Evolutionary conservation across 169 alveolate species (phyloP), one percentile per base, ranked within the genome.

Genomic region (Babesia gibsoni): DNA sequence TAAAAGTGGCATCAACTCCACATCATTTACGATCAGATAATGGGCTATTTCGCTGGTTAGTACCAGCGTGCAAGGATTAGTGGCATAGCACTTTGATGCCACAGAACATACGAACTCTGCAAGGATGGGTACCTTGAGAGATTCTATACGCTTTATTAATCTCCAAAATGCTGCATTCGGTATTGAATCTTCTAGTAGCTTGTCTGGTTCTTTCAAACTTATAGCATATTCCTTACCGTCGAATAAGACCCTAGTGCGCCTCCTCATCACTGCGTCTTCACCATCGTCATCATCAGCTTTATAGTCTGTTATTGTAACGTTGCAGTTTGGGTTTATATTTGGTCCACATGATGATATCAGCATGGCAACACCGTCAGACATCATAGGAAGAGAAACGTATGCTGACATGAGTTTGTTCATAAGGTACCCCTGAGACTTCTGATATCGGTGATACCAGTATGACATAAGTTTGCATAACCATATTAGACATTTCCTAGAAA

Each of bases 361-460:
- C 20, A 77, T 29, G 3, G 82, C 54, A 3, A 56, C 74, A 12
- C 82, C 86, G 37, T 54, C 59, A 3, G 74, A 48, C 72, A 77
- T 66, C 30, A 20, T 18, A 6, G 86, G 86, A 35, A 77, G 16
- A 1, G 75, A 32, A 14, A 49, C 43, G 23, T 42, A 53, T 20
- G 46, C 16, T 7, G 45, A 56, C 82, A 77, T 77, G 41, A 77
- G 49, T n/a, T 67, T 30, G 74, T 77, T 77, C 61, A 77, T 46
- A 9, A 77, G 46, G 52, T 77, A 67, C 32, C 72, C 72, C 18
- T 73, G 61, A 10, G 86, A 77, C 53, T 36, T 43, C 52, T 77
- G 63, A 45, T 42, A 77, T 32, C 86, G 58, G 45, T 32, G 42
- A 30, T 52, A 77, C 86, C 86, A 77, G 50, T 77, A 77, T 23